These are phyloP conservation scores for Tricholoma hemisulphureum DNA, from an alignment of 768 basidiomycete species.

Conservation along the genomic window DNA sequence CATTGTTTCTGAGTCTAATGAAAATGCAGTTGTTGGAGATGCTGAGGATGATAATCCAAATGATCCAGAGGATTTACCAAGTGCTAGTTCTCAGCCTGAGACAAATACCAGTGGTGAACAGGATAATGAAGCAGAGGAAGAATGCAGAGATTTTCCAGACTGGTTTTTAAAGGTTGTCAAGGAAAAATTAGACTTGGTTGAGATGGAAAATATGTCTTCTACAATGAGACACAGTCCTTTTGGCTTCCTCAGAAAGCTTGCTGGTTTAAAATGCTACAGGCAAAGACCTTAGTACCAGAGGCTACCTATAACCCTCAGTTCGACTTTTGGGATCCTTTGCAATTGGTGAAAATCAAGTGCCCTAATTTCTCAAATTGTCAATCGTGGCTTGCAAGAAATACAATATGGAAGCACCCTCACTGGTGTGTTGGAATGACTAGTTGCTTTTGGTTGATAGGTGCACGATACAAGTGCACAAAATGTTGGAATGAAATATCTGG, in stretches of 20 bases:
- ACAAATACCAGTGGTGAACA: background rate
- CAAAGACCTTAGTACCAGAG: slow-evolving; percentile 7
- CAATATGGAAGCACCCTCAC: too few species aligned
- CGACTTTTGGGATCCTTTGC: slow-evolving; percentile 16
- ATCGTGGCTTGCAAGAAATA: too few species aligned
- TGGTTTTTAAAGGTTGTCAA: background rate
- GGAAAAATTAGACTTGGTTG: background rate
- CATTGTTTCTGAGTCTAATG: background rate
- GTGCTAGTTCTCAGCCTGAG: too few species aligned
- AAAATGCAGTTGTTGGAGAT: background rate
- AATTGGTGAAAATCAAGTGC: slow-evolving; percentile 7
- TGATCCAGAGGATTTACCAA: too few species aligned
- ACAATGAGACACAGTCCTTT: background rate
- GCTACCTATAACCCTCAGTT: slow-evolving; percentile 11
- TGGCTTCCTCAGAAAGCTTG: background rate
- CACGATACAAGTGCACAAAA: too few species aligned
- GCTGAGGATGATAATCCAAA: background rate
- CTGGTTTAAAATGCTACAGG: background rate
- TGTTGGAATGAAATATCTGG: too few species aligned
- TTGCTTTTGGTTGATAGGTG: too few species aligned
- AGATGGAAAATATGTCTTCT: background rate
- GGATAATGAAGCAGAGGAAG: background rate
- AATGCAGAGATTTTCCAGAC: background rate
- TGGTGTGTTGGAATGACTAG: too few species aligned
- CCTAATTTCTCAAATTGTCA: background rate